A percentile compares a stretch with the other conserved stretches of the same genome.
Conservation (phyloP, 306 rosid species). For the Ceratonia siliqua region DNA sequence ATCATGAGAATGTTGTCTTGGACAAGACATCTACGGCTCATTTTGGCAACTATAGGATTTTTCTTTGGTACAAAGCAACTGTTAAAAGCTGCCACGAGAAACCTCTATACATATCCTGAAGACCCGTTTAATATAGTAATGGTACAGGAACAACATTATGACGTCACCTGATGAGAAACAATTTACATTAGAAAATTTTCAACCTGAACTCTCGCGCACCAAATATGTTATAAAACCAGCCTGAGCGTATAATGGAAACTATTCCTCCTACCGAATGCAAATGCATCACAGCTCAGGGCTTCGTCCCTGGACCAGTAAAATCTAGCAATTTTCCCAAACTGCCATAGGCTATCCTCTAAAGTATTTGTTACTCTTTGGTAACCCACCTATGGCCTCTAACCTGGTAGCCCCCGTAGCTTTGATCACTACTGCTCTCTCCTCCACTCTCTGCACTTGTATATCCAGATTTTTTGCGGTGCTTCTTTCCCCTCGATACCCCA, state of each 20-base stretch:
- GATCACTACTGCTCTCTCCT: conserved; percentile 94
- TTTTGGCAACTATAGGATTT: conserved; percentile 27
- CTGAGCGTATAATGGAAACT: conserved; percentile 23
- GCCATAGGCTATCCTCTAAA: conserved; percentile 25
- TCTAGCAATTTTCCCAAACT: conserved; percentile 20
- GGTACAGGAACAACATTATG: conserved; percentile 31
- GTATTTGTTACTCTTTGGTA: conserved; percentile 68
- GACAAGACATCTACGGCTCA: conserved; percentile 14
- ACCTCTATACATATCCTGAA: conserved; percentile 38
- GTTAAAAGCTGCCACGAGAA: conserved; percentile 30
- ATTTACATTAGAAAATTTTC: conserved; percentile 15
- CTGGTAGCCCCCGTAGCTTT: conserved; percentile 72
- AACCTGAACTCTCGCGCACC: conserved; percentile 15
- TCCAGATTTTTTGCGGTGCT: conserved; percentile 80
- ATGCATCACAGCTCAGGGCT: conserved; percentile 29
- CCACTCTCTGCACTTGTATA: conserved; percentile 88
- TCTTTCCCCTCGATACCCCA: conserved; percentile 67
- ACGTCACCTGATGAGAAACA: conserved; percentile 20
- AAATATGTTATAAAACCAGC: conserved; percentile 29
- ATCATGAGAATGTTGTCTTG: conserved; percentile 5
- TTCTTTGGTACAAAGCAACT: conserved; percentile 26
- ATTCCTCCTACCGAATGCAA: conserved; percentile 9
- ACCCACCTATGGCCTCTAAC: conserved; percentile 89
- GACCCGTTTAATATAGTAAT: conserved; percentile 6
- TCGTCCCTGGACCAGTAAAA: conserved; percentile 16